Evolutionary conservation across 495 filamentous ascomycete genomes (phyloP), one percentile per base, ranked within the genome.

Genomic region (Gamarada debralockiae): DNA sequence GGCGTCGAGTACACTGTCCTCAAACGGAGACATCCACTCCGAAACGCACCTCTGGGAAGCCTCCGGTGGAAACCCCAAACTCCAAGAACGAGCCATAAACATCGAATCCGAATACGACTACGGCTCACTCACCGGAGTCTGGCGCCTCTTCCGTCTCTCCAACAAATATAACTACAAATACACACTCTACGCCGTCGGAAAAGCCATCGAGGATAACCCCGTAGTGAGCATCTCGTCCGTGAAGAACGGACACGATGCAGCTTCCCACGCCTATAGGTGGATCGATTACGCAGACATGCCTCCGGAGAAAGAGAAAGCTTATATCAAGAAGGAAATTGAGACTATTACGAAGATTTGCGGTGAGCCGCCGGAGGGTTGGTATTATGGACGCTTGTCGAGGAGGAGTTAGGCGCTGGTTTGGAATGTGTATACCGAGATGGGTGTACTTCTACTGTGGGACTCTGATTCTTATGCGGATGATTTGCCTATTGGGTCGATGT

Each of bases 401-500:
- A 49, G 62, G 8, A 64, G 60, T 3, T 56, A 62, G 1, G 64
- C 65, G 10, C 52, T 73, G 33, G 63, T 72, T 18, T 63, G 51
- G 29, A 61, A 72, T 37, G 67, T 70, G 9, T 71, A 68, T 50
- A 60, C 65, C 23, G 70, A 73, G 53, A 57, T 65, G 56, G 64
- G 58, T 7, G 52, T 63, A 31, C 52, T 52, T 6, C 49, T 73
- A 2, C 49, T 68, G 1, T 73, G 68, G 69, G 57, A 61, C 12
- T 53, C 53, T 3, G 69, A 73, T 49, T 54, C 59, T 9, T 73
- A 72, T 47, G 64, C 67, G 7, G 71, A 73, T 53, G 71, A 73
- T 49, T 44, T 73, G 22, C 71, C 71, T 73, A 71, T 50, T 72
- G 68, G 69, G 59, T 67, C 7, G 69, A 73, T 56, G 59, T 72